Base-by-base conservation (phyloP, 106 monocot species). In the Acorus gramineus region DNA sequence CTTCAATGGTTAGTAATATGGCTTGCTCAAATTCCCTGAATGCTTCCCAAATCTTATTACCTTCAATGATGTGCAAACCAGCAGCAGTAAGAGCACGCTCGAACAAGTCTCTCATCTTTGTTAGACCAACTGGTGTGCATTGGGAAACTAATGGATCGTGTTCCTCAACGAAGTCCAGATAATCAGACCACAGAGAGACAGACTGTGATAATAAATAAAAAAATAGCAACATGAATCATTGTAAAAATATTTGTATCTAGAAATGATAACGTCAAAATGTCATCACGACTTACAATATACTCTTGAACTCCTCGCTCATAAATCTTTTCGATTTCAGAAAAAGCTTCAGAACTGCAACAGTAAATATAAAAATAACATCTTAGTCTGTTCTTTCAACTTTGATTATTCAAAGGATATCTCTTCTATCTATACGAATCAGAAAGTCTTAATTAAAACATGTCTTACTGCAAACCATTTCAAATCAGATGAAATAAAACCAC, bases 1-100 rank as follows among this genome's bases (percentile, higher is more conserved):
- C 90, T 73, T 64, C 73, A 50, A 91, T 74, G 28, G 83, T 87
- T 54, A 96, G 71, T 49, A 85, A 68, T 54, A 96, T 70, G 49
- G 96, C 91, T 71, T 85, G 85, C 61, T 98, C 96, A 81, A 77
- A 98, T 54, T 98, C 88, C 60, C 85, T 83, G 60, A 88, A 98
- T 66, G 85, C 78, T 66, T 91, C 85, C 96, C 96, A 98, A 47
- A 98, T 75, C 63, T 83, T 83, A 66, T 70, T 72, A 7, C 96
- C 96, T 61, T 92, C 87, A 68, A 56, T n/a, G 46, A 92, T 55
- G 76, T 98, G 96, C 58, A 92, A 71, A 5, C 91, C 96, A 56
- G 81, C 78, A 68, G 87, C 80, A 64, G 83, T 88, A 77, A 98
- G 65, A 69, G 96, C 87, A 72, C 80, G 85, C 61, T 98, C 96